Base-by-base conservation (phyloP, 148 eudicot genomes). In the Polygonum maritimum region DNA sequence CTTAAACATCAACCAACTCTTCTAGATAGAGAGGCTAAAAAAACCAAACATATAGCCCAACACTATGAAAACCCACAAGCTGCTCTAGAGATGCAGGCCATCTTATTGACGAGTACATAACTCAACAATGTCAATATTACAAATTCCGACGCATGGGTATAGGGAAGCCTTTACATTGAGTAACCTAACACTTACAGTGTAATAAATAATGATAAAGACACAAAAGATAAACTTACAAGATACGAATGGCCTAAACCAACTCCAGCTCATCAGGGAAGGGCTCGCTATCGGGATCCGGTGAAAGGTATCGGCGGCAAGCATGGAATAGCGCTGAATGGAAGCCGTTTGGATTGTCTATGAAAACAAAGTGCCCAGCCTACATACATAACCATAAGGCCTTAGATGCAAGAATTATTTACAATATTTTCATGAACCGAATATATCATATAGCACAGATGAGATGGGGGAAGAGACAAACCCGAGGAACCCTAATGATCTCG, bases 401-500 rank as follows among this genome's bases (percentile, higher is more conserved):
- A 63, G 40, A 63, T 31, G 7, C 16, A 63, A 9, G n/a, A 12
- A 12, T 63, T 33, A 12, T 3, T 12, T 33, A 33, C 33, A 3
- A 9, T 33, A 63, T 57, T 21, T 19, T 57, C 33, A 57, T n/a
- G 60, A 55, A 22, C 9, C 7, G n/a, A 6, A n/a, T 0, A 4
- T 6, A 9, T 11, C 10, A 38, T 52, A 41, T 35, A 38, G 3
- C 33, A 48, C 51, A 75, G 70, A 52, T 75, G 55, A 80, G 75
- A 75, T 55, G 14, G 70, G 48, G 71, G 75, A 79, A 73, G 77
- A 62, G 85, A 78, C 81, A 78, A 26, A 94, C 98, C 98, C 89
- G 86, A 79, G 99, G 97, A 80, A 95, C 89, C 81, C 99, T 82
- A 63, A 90, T 81, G 78, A 95, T 92, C 74, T 95, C 97, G 80